phyloP scores from a whole-genome alignment of 148 eudicot genomes.

The Cornus kousa region DNA sequence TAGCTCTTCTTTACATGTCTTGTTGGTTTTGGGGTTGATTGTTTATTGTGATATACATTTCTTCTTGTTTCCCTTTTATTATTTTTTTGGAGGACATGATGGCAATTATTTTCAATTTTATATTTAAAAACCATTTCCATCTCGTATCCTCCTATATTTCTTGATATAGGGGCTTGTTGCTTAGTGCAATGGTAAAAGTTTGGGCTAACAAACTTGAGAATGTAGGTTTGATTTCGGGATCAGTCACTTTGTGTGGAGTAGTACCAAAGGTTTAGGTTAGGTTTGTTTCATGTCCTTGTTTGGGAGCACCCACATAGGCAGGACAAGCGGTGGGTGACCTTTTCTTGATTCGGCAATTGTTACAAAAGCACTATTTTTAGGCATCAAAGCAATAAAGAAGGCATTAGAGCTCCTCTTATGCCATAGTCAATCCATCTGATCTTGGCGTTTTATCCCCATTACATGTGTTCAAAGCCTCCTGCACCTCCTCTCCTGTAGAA shows the following conservation, averaged over 20 bases:
- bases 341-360: no score
- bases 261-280: not conserved
- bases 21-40: not conserved
- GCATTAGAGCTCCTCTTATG: no score
- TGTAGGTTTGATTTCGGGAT: no score
- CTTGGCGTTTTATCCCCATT: no score
- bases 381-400: no score
- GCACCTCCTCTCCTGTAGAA: no score
- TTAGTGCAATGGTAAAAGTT: not conserved
- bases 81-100: not conserved
- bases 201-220: no score
- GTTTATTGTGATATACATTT: not conserved
- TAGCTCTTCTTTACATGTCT: not conserved
- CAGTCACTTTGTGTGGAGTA: not conserved
- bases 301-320: not conserved
- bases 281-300: not conserved
- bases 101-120: not conserved
- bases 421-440: no score
- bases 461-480: no score
- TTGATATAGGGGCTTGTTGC: not conserved
- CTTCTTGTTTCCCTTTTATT: not conserved
- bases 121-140: not conserved
- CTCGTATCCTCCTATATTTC: no score
- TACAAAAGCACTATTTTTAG: no score
- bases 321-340: not conserved